Percentiles rank a stretch among this genome's conserved stretches.
Conservation (phyloP, 164 flowering plant genomes). For the Vitis rotundifolia region DNA sequence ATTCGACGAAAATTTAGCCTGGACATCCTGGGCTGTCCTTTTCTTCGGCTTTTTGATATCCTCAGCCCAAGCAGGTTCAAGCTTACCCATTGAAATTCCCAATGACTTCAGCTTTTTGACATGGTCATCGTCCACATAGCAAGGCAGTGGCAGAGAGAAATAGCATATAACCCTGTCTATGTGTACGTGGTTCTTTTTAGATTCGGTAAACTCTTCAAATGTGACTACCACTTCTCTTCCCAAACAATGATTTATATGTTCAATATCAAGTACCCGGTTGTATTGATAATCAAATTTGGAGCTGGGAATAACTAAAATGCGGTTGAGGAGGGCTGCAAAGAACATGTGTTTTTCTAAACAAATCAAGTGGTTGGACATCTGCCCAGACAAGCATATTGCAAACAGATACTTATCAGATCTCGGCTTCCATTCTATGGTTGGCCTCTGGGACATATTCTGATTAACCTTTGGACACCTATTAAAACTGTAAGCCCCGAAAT, state of each 20-base stretch:
- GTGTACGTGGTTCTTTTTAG: conserved; percentile 54
- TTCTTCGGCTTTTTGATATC: conserved; percentile 72
- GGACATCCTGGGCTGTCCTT: conserved; percentile 59
- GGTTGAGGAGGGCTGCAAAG: conserved; percentile 81
- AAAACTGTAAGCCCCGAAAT: conserved; percentile 19
- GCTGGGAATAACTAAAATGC: conserved; percentile 82
- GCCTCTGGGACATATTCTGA: conserved; percentile 33
- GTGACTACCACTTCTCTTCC: conserved; percentile 74
- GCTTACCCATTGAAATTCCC: conserved; percentile 72
- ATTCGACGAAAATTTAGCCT: conserved; percentile 57
- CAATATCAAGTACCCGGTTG: conserved; percentile 69
- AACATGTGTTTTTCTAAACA: conserved; percentile 98
- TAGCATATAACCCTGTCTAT: conserved; percentile 79
- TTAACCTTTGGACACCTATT: conserved; percentile 54
- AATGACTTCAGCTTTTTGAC: conserved; percentile 64
- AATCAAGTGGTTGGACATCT: conserved; percentile 96
- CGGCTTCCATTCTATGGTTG: conserved; percentile 90
- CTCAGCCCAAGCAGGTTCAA: conserved; percentile 76
- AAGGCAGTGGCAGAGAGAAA: conserved; percentile 66
- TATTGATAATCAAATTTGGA: conserved; percentile 78
- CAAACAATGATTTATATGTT: conserved; percentile 72
- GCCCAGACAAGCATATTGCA: conserved; percentile 88
- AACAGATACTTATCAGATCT: conserved; percentile 61
- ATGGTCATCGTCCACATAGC: conserved; percentile 84
- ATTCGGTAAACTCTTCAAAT: conserved; percentile 70